Conservation (phyloP, 192 early-diverging fungal genomes). For the Coemansia sp. region DNA sequence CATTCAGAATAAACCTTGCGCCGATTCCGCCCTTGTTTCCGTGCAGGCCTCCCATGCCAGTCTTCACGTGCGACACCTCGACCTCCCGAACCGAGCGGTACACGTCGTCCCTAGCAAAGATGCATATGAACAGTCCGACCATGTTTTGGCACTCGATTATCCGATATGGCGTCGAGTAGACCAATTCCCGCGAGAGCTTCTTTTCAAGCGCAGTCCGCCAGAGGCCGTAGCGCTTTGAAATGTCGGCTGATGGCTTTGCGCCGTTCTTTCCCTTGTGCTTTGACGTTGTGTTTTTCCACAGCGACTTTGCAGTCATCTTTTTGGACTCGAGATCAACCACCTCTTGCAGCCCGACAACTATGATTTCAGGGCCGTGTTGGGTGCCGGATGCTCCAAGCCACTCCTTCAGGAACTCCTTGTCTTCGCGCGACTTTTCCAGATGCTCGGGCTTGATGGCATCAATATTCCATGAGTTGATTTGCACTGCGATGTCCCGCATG, state of each 20-base stretch:
- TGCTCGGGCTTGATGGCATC: conserved; percentile 84
- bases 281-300: conserved; percentile 42
- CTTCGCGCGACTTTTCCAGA: conserved; percentile 57
- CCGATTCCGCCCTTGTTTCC: conserved; percentile 95
- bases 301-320: conserved; percentile 69
- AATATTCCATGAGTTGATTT: conserved; percentile 93
- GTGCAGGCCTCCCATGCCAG: conserved; percentile 80
- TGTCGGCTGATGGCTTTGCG: conserved; percentile 24
- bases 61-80: conserved; percentile 79
- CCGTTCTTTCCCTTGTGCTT: conserved; percentile 20
- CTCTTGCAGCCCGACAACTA: conserved; percentile 93
- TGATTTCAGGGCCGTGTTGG: conserved; percentile 69
- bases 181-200: conserved; percentile 55
- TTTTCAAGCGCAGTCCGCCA: conserved; percentile 79
- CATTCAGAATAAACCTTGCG: conserved; percentile 75
- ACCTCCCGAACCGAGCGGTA: conserved; percentile 57
- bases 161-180: conserved; percentile 57
- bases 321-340: conserved; percentile 87
- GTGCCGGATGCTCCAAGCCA: conserved; percentile 49
- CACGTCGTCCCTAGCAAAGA: conserved; percentile 72
- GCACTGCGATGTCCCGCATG: conserved; percentile 65
- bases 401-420: conserved; percentile 22
- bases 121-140: conserved; percentile 87
- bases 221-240: conserved; percentile 67
- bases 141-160: conserved; percentile 74